Percentiles rank a stretch among this genome's conserved stretches.
Conservation (phyloP, 2,329 filamentous ascomycete genomes). For the Colletotrichum tanaceti region DNA sequence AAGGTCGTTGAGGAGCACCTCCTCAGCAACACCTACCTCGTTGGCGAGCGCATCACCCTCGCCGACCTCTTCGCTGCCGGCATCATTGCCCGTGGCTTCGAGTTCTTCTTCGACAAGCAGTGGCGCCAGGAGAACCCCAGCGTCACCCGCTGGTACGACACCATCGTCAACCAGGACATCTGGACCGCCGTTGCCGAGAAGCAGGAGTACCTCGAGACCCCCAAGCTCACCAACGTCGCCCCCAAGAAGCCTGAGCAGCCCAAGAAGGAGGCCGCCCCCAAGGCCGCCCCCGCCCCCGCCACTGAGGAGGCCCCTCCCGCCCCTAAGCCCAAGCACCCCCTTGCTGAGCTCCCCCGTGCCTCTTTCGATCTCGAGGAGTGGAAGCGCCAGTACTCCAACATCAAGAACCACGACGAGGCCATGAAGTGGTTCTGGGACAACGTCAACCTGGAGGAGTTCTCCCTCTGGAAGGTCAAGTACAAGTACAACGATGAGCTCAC, state of each 20-base stretch:
- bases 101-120: constrained; percentile 92
- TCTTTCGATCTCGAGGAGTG: constrained; percentile 91
- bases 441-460: constrained; percentile 93
- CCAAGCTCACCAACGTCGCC: constrained; percentile 75
- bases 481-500: constrained; percentile 99
- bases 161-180: constrained; percentile 91
- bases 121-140: constrained; percentile 88
- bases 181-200: constrained; percentile 83
- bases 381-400: constrained; percentile 99
- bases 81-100: constrained; percentile 87
- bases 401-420: constrained; percentile 74
- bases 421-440: constrained; percentile 99
- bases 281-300: constrained; percentile 55
- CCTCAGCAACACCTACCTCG: constrained; percentile 92
- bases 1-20: constrained; percentile 87
- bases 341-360: constrained; percentile 84
- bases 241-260: constrained; percentile 83
- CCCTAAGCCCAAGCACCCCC: constrained; percentile 96
- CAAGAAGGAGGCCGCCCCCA: constrained; percentile 67
- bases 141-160: constrained; percentile 93
- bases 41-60: constrained; percentile 96
- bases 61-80: constrained; percentile 89
- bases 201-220: constrained; percentile 83
- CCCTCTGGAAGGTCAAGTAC: constrained; percentile 93
- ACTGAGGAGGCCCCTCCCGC: constrained; percentile 65